Percentiles rank a stretch among this genome's conserved stretches.
Evolutionary conservation across 768 basidiomycete species (phyloP).

Genomic region (Russula brevipes): DNA sequence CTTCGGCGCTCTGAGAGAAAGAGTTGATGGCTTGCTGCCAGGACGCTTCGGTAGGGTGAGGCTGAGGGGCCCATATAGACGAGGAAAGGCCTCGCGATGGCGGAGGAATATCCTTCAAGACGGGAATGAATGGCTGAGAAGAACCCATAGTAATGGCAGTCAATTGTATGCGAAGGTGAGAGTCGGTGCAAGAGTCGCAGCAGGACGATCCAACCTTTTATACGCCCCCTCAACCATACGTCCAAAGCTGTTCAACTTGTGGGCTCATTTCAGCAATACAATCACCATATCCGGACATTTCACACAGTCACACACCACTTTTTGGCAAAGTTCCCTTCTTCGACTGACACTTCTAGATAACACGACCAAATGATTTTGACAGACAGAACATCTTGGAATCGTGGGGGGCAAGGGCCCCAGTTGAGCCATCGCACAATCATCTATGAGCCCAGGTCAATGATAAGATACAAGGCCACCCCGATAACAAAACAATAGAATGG

Average conservation of each 20-base stretch:
- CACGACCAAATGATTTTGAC: conserved; percentile 15
- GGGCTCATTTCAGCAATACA: conserved; percentile 14
- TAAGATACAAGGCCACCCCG: background rate
- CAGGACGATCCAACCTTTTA: conserved; percentile 22
- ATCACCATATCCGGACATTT: conserved; percentile 20
- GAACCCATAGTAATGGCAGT: conserved; percentile 15
- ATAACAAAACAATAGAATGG: background rate
- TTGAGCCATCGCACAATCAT: background rate
- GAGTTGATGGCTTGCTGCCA: conserved; percentile 68
- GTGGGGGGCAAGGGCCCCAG: background rate
- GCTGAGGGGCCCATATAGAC: conserved; percentile 83
- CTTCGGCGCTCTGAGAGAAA: conserved; percentile 44
- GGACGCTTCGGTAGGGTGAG: conserved; percentile 56
- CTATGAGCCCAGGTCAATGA: background rate
- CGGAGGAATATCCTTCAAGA: conserved; percentile 18
- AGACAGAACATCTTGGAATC: conserved; percentile 9
- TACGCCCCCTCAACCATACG: conserved; percentile 13
- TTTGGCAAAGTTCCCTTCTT: conserved; percentile 21
- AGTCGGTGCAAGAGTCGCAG: conserved; percentile 13
- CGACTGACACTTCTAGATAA: conserved; percentile 23
- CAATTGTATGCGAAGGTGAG: conserved; percentile 9
- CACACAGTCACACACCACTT: conserved; percentile 21
- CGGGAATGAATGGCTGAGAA: conserved; percentile 23
- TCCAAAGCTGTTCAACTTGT: conserved; percentile 9
- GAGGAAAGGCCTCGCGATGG: conserved; percentile 26